These are phyloP conservation scores for Lachancea nothofagi DNA, from an alignment of 805 yeast species.

Conservation along the genomic window DNA sequence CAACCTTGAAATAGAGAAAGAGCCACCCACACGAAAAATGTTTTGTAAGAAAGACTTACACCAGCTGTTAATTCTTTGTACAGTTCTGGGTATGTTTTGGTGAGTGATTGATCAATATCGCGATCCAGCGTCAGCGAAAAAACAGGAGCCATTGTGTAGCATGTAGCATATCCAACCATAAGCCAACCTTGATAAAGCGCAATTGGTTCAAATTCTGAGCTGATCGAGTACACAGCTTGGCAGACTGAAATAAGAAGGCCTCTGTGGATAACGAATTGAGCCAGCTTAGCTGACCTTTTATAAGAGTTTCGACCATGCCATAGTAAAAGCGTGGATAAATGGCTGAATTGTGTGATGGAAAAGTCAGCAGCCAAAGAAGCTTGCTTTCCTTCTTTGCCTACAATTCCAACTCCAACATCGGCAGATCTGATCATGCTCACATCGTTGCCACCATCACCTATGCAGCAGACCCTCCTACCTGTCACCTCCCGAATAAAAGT, in stretches of 20 bases:
- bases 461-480: conserved; percentile 89
- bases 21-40: conserved; percentile 87
- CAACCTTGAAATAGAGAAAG: conserved; percentile 89
- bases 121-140: conserved; percentile 86
- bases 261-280: conserved; percentile 95
- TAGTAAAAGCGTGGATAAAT: conserved; percentile 73
- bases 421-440: conserved; percentile 99
- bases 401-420: conserved; percentile 98
- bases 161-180: conserved; percentile 97
- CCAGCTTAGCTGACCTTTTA: conserved; percentile 88
- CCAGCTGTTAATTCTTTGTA: conserved; percentile 91
- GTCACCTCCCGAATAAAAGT: conserved; percentile 69
- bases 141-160: conserved; percentile 97
- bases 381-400: conserved; percentile 97
- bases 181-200: conserved; percentile 95
- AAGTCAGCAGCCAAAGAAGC: conserved; percentile 97
- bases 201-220: conserved; percentile 85
- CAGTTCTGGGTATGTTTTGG: conserved; percentile 87
- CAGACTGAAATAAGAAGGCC: conserved; percentile 91
- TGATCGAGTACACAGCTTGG: conserved; percentile 86
- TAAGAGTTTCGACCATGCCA: conserved; percentile 99
- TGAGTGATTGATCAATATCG: conserved; percentile 85
- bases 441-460: conserved; percentile 99
- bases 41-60: conserved; percentile 73
- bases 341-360: conserved; percentile 86